These are phyloP conservation scores for Schizophyllum commune DNA, from an alignment of 1,284 basidiomycete genomes.

Conservation along the genomic window DNA sequence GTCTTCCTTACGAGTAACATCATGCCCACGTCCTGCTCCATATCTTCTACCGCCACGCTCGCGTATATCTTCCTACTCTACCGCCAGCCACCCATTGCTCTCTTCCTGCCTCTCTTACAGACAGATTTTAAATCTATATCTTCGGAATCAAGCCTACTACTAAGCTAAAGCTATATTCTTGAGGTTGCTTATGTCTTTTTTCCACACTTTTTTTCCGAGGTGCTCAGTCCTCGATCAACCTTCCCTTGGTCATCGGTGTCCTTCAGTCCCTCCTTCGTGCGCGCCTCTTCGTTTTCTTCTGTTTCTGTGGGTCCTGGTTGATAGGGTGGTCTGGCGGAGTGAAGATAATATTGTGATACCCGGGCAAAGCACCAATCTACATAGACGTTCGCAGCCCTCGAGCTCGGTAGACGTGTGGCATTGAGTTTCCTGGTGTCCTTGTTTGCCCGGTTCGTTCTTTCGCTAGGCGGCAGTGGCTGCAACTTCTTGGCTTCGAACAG, in stretches of 20 bases:
- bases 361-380: not conserved
- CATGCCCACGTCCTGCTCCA: slow-evolving; percentile 6
- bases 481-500: too few species aligned
- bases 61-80: slow-evolving; percentile 12
- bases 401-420: too few species aligned
- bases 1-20: slow-evolving; percentile 14
- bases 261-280: not conserved
- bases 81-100: not conserved
- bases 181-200: slow-evolving; percentile 7
- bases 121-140: slow-evolving; percentile 14
- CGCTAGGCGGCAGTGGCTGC: too few species aligned
- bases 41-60: not conserved
- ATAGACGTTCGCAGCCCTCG: too few species aligned
- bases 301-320: not conserved
- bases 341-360: slow-evolving; percentile 3
- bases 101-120: not conserved
- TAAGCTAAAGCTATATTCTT: slow-evolving; percentile 1
- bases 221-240: not conserved
- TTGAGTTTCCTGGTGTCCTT: too few species aligned
- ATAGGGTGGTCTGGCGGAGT: not conserved
- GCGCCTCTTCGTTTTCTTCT: not conserved
- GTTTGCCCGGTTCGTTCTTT: too few species aligned
- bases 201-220: not conserved
- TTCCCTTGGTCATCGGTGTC: slow-evolving; percentile 1
- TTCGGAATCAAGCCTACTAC: slow-evolving; percentile 3